Evolutionary conservation across 1,284 basidiomycete genomes (phyloP), one percentile per base, ranked within the genome.

Genomic region (Ceratobasidium sp.): DNA sequence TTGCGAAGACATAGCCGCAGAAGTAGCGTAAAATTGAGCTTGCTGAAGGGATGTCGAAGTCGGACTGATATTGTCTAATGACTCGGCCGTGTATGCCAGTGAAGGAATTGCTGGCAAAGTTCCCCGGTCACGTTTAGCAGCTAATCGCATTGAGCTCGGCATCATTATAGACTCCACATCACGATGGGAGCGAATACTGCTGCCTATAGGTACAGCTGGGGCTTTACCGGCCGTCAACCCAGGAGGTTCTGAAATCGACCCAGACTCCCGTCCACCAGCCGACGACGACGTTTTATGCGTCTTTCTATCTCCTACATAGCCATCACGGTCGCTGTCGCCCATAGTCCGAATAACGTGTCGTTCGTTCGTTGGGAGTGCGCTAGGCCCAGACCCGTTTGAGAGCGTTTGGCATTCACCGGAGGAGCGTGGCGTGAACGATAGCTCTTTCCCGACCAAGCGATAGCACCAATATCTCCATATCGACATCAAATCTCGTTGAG

Each of bases 401-500:
- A 69, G 52, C 23, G 64, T 69, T 21, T 52, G 49, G 8, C 26
- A 50, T 44, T 69, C 64, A 43, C 57, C 46, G 41, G 64, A 69
- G 26, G 64, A 69, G 26, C 64, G 64, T 23, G 64, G 64, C 14
- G 64, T 69, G 44, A 44, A 69, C 13, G 44, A 4, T 9, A 5
- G 50, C n/a, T 57, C 18, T 41, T 46, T 55, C 16, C 64, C 64
- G 23, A 57, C 41, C 41, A 69, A 5, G 1, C 64, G 52, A 47
- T 32, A 69, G 41, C 23, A 35, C 64, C 64, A 69, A 26, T 69
- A 69, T 26, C 21, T 43, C 64, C 64, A 69, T 7, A 69, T 69
- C 9, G n/a, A 1, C 64, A 69, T 46, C 18, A 69, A 30, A 21
- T 69, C 64, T 21, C 21, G 35, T 41, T 69, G 64, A 9, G 64